Evolutionary conservation across 306 rosid species (phyloP).

Genomic region (Quercus wislizeni): DNA sequence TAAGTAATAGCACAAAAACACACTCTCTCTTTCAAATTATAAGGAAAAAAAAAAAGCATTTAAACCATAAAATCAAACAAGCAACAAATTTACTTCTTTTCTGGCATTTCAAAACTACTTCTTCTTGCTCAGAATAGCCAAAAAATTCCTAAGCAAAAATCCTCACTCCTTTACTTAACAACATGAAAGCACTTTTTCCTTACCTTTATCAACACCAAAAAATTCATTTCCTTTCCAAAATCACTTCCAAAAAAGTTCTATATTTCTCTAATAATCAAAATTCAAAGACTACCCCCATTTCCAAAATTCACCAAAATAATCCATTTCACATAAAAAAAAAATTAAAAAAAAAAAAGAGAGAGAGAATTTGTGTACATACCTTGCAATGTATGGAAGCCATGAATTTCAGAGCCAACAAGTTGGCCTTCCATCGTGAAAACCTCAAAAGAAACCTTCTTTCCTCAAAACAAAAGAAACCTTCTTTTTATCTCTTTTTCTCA

Average conservation of each 20-base stretch:
- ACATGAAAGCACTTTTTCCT: neutral
- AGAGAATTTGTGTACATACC: constrained; percentile 32
- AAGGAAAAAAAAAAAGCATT: neutral
- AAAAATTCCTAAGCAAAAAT: neutral
- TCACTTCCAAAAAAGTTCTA: neutral
- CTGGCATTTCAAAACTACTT: no score
- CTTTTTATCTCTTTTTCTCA: neutral
- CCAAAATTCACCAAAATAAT: no score
- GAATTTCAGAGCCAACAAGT: constrained; percentile 73
- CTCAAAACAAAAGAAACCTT: constrained; percentile 23
- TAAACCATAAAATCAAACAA: neutral
- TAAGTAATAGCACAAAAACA: neutral
- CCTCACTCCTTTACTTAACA: neutral
- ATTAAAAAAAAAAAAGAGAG: no score
- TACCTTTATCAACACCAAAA: neutral
- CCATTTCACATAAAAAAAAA: no score
- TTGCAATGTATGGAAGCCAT: constrained; percentile 89
- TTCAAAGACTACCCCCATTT: no score
- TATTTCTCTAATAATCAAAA: no score
- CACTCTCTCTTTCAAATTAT: neutral
- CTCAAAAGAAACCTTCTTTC: constrained; percentile 28
- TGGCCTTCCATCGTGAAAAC: constrained; percentile 42
- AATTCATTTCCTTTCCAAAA: neutral
- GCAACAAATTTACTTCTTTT: neutral
- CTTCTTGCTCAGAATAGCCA: neutral